These are phyloP conservation scores for Diplodia sapinea DNA, from an alignment of 2,329 filamentous ascomycete species.

Conservation along the genomic window DNA sequence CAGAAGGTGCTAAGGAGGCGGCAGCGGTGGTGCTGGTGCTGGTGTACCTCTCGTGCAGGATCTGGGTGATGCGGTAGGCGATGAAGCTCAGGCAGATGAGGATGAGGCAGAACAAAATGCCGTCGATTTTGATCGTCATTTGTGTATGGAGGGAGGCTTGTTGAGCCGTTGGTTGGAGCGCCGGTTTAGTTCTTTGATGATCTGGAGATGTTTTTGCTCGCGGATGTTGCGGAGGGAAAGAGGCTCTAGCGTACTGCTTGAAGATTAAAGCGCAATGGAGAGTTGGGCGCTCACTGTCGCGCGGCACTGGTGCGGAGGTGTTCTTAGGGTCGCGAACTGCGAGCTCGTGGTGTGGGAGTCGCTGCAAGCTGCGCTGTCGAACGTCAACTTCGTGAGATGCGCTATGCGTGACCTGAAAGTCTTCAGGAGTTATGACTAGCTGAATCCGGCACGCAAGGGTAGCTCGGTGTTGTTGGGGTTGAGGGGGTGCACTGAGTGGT, in stretches of 20 bases:
- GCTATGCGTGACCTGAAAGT: not conserved
- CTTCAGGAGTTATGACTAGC: not conserved
- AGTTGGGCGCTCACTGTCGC: not conserved
- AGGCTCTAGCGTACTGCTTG: not conserved
- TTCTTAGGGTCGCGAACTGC: not conserved
- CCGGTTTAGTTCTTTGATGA: not conserved
- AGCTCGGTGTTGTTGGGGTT: not conserved
- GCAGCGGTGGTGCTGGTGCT: not conserved
- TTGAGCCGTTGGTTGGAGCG: not conserved
- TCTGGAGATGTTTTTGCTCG: not conserved
- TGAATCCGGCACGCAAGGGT: not conserved
- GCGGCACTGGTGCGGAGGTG: not conserved
- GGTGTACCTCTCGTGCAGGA: not conserved
- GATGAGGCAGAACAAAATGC: not conserved
- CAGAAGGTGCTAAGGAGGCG: no score
- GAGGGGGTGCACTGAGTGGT: not conserved
- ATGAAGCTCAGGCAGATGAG: not conserved
- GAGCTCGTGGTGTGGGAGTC: not conserved
- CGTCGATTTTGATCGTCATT: not conserved
- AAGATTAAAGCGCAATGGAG: not conserved
- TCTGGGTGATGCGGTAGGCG: not conserved
- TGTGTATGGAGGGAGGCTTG: not conserved
- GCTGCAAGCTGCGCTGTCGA: not conserved
- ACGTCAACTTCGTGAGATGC: not conserved
- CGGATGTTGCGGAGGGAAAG: no score